Conservation (phyloP, 371 early-diverging fungal species). For the Circinella umbellata region DNA sequence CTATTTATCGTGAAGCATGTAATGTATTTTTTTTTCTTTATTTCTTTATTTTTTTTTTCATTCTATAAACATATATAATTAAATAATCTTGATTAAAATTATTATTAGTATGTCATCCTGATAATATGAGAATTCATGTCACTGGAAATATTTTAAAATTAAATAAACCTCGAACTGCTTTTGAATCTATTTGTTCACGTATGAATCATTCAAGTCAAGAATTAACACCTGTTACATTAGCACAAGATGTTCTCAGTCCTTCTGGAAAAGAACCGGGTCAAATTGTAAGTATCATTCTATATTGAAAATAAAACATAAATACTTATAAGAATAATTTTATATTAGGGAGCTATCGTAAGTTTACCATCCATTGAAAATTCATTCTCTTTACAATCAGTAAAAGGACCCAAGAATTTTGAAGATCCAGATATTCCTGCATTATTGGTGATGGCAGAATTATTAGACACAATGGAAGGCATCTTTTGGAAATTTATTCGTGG, state of each 20-base stretch:
- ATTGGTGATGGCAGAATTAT: constrained; percentile 63
- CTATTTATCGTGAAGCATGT: constrained; percentile 62
- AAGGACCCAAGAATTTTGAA: constrained; percentile 53
- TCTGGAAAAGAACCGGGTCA: constrained; percentile 60
- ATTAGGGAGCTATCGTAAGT: constrained; percentile 55
- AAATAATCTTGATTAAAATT: too few relatives aligned
- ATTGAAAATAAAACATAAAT: too few relatives aligned
- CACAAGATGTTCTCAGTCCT: constrained; percentile 57
- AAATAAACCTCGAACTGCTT: constrained; percentile 50
- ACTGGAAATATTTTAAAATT: constrained; percentile 62
- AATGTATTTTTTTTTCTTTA: constrained; percentile 22
- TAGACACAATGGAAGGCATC: constrained; percentile 67
- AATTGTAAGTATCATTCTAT: constrained; percentile 27
- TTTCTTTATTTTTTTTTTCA: not conserved
- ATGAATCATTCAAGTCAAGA: constrained; percentile 13
- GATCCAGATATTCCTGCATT: constrained; percentile 66
- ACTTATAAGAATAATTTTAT: not conserved
- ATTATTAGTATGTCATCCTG: constrained; percentile 53
- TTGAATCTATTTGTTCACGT: constrained; percentile 38
- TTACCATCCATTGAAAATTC: constrained; percentile 68
- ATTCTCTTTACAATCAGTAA: constrained; percentile 56
- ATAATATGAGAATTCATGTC: constrained; percentile 67
- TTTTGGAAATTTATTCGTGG: constrained; percentile 76
- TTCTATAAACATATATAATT: too few relatives aligned
- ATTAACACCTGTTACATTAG: constrained; percentile 48